Base-by-base conservation (phyloP, 768 basidiomycete genomes). In the Collybiopsis confluens region DNA sequence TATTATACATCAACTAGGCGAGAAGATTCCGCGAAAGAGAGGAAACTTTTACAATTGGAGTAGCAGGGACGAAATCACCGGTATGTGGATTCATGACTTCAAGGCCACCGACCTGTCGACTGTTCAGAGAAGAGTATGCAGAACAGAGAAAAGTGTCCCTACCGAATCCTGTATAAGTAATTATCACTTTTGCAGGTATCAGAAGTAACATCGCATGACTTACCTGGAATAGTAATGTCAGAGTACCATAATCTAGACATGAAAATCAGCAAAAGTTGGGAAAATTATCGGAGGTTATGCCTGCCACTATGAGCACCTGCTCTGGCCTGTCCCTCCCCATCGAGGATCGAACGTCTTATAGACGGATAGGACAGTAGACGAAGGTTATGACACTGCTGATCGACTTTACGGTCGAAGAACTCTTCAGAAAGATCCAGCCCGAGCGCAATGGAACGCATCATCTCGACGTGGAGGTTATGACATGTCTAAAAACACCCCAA, bases 361-460 rank as follows among this genome's bases (percentile, higher is more conserved):
- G 89, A 72, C 21, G 92, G 92, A 65, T 94, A 94, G 7, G 85
- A 87, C 23, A 94, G 69, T 27, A 94, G 75, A 24, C 92, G 77
- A 38, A 95, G 68, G 64, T 92, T 93, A 63, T 93, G 91, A 58
- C 76, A 83, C 67, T 90, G 86, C 57, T 88, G 81, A 61, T 90
- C 64, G 35, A 91, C 82, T 68, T 82, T 85, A 44, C 75, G 65
- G 62, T 92, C 88, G 52, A 95, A 94, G 68, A 83, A 93, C 26
- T 63, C 59, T 65, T 91, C 89, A 4, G 82, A 74, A 23, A 93
- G 78, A 28, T 81, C 79, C 35, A 94, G 74, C 2, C 91, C 92
- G 13, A 92, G 68, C 1, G 92, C 92, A 61, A 95, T 82, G 2
- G 90, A 84, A n/a, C 86, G 79, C 90, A 95, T 92, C 38, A 93